Conservation (phyloP, 2,329 filamentous ascomycete species). For the Ceratocystis albifundus region DNA sequence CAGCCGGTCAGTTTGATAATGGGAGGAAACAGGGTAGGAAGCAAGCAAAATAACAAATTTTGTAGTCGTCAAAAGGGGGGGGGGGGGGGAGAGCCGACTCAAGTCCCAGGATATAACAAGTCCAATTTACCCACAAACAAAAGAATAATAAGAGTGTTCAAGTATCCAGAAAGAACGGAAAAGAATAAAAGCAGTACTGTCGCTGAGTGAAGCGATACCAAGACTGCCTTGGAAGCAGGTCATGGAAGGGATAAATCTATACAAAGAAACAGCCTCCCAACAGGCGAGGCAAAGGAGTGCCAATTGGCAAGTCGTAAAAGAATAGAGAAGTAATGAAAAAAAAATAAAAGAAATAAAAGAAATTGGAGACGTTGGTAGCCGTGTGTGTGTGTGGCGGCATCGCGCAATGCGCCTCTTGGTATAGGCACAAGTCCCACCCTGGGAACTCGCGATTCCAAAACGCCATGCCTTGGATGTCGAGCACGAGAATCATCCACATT, state of each 20-base stretch:
- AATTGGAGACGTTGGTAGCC: neutral
- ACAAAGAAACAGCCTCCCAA: neutral
- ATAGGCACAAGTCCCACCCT: neutral
- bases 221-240: neutral
- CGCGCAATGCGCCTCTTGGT: neutral
- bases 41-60: neutral
- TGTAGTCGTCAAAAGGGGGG: neutral
- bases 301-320: neutral
- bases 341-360: neutral
- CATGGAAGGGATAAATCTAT: slow-evolving; percentile 10
- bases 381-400: neutral
- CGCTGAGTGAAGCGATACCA: neutral
- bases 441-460: neutral
- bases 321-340: neutral
- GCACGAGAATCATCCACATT: neutral
- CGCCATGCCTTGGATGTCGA: neutral
- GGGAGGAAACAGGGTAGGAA: neutral
- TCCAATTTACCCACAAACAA: slow-evolving; percentile 2
- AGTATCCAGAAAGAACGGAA: slow-evolving; percentile 5
- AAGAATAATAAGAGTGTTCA: neutral
- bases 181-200: neutral
- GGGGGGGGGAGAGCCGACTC: too few relatives aligned
- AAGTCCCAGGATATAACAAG: slow-evolving; percentile 7
- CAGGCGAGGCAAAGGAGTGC: neutral
- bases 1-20: neutral